Base-by-base conservation (phyloP, 768 basidiomycete genomes). In the Amanita muscaria region DNA sequence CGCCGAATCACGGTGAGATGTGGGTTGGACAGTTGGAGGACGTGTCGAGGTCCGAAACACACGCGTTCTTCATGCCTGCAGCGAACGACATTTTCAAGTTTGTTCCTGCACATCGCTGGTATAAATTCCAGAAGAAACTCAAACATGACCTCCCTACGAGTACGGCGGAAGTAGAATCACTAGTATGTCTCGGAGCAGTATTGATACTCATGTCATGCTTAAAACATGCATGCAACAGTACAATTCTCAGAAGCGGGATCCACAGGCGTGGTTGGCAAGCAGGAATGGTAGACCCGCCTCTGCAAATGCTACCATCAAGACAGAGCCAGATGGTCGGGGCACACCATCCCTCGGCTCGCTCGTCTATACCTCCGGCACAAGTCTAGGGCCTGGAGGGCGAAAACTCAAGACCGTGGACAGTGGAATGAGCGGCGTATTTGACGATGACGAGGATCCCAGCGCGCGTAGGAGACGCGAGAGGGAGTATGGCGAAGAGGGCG, bases 21-120 rank as follows among this genome's bases (percentile, higher is more conserved):
- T 93, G 90, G 90, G 70, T 78, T 30, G 90, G 83, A 5, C 76
- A 82, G 59, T 70, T 92, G 67, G 88, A 91, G 61, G 87, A 91
- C 48, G 73, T 77, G 14, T 65, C 68, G 9, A 87, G 77, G 64
- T 71, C 76, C 19, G 77, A 78, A 54, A 83, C 80, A 6, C 78
- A 85, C 51, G 87, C 79, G 5, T 80, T 90, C 64, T 84, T 92
- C 63, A 86, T 89, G 79, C 84, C 86, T 25, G 79, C 82, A 12
- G 79, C 80, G 44, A 79, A 80, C 55, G 79, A 88, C 47, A 72
- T 81, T 30, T 92, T 93, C 72, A 82, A 87, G 57, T 89, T 92
- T 62, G 83, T 93, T 9, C 83, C 88, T 11, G 79, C 87, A 4
- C 79, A 88, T 59, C 74, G 89, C 34, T 92, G 87, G 86, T 93